These are phyloP conservation scores for Scopulariopsis brevicaulis DNA, from an alignment of 2,329 filamentous ascomycete species.

Conservation along the genomic window DNA sequence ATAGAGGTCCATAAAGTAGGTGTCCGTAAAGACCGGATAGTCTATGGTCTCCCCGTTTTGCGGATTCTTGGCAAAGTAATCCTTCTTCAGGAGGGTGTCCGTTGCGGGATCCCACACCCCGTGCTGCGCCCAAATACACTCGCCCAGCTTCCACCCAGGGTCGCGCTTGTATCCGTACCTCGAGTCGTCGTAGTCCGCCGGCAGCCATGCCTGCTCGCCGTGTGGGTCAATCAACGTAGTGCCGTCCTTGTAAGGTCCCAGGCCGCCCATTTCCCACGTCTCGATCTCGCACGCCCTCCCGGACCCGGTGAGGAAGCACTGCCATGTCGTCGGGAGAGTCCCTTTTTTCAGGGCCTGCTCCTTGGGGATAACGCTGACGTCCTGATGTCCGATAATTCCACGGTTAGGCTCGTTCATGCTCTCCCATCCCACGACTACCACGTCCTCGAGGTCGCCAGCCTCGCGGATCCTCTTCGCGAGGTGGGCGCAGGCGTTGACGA, in stretches of 20 bases:
- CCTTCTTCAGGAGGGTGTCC: conserved; percentile 67
- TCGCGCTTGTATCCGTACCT: conserved; percentile 87
- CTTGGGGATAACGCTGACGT: conserved; percentile 69
- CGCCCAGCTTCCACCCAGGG: conserved; percentile 79
- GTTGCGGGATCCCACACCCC: conserved; percentile 81
- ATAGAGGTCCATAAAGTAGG: conserved; percentile 83
- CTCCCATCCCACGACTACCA: conserved; percentile 90
- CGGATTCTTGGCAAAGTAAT: conserved; percentile 80
- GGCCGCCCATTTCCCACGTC: conserved; percentile 85
- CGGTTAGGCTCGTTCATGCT: conserved; percentile 91
- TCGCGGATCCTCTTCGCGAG: conserved; percentile 78
- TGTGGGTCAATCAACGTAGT: conserved; percentile 75
- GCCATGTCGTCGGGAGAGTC: conserved; percentile 87
- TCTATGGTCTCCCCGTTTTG: conserved; percentile 61
- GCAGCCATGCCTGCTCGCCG: conserved; percentile 75
- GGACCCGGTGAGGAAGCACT: conserved; percentile 83
- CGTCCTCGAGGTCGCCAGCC: conserved; percentile 76
- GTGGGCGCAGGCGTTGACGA: conserved; percentile 67
- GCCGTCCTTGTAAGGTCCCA: conserved; percentile 87
- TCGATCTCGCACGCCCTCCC: conserved; percentile 83
- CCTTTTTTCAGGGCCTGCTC: conserved; percentile 90
- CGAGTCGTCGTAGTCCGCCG: conserved; percentile 70
- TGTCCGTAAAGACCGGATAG: conserved; percentile 80
- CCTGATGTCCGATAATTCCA: conserved; percentile 72
- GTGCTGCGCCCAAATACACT: conserved; percentile 94